Base-by-base conservation (phyloP, 2,329 filamentous ascomycete genomes). In the Pseudogymnoascus pannorum region DNA sequence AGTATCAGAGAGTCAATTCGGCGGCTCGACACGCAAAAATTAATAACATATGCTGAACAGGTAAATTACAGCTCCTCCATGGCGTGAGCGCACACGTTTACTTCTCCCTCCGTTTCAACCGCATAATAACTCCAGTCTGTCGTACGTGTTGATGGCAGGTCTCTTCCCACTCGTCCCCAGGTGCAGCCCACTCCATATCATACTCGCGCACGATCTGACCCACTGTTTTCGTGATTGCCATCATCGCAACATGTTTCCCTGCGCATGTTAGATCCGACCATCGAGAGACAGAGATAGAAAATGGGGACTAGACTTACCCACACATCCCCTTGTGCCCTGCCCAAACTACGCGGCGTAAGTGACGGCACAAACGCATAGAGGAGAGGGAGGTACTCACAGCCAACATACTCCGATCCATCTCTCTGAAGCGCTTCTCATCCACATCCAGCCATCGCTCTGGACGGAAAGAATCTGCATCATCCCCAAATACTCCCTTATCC, bases 391-490 rank as follows among this genome's bases (percentile, higher is more conserved):
- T 29, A 29, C 26, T 29, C 26, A 29, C n/a, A n/a, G 31, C 31
- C 4, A 35, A 35, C 31, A 7, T 35, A 35, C 31, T 35, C 31
- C 31, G 11, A 35, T 35, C 31, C 31, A 35, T 9, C 11, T 11
- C 31, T 12, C 31, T 35, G 31, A 63, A n/a, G n/a, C n/a, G 58
- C 40, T 64, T 61, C 3, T 29, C 14, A 18, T 36, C 40, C 16
- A 29, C 58, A 29, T 60, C 42, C 2, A 57, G 36, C 64, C 64
- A 64, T 12, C 65, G 36, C 31, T 66, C 64, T 18, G 64, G 64
- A 7, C 59, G 62, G 29, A 64, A 64, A 5, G 22, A n/a, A 3
- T 62, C 60, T 1, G 64, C 58, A 60, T 67, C 64, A 16, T 63
- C 35, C 5, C 62, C 62, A 58, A 64, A 66, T 9, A 63, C 58